Conservation (phyloP, 305 asterid genomes). For the Nicotiana rustica region DNA sequence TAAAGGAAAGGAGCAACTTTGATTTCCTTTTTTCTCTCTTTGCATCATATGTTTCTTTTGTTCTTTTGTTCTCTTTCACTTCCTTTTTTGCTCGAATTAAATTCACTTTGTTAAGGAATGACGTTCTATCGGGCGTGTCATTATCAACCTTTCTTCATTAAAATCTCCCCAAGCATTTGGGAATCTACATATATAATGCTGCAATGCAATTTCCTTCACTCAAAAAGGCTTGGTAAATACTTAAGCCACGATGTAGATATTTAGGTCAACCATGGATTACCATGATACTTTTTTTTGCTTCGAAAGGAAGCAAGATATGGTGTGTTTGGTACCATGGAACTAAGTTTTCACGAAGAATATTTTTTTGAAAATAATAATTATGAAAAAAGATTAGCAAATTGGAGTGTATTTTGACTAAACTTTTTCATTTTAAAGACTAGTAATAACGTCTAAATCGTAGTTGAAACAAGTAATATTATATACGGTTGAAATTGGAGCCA, state of each 20-base stretch:
- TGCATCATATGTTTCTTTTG: not conserved
- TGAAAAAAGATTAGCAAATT: too few species aligned
- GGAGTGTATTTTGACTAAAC: too few species aligned
- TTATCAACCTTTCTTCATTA: constrained; percentile 33
- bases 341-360: too few species aligned
- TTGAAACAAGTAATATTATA: too few species aligned
- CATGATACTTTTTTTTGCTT: not conserved
- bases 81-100: not conserved
- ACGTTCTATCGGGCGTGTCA: constrained; percentile 26
- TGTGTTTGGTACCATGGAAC: too few species aligned
- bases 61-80: constrained; percentile 31
- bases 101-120: constrained; percentile 16
- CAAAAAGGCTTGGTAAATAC: constrained; percentile 40
- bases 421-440: too few species aligned
- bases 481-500: too few species aligned
- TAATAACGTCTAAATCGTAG: too few species aligned
- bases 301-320: not conserved
- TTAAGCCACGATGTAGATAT: constrained; percentile 40
- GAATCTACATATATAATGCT: not conserved
- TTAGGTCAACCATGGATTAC: not conserved
- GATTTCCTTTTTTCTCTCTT: not conserved
- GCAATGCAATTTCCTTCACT: constrained; percentile 16
- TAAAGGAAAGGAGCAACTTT: not conserved
- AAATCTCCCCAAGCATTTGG: not conserved
- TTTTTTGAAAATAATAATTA: too few species aligned